Conservation (phyloP, 345 rosid genomes). For the Salix caprea region DNA sequence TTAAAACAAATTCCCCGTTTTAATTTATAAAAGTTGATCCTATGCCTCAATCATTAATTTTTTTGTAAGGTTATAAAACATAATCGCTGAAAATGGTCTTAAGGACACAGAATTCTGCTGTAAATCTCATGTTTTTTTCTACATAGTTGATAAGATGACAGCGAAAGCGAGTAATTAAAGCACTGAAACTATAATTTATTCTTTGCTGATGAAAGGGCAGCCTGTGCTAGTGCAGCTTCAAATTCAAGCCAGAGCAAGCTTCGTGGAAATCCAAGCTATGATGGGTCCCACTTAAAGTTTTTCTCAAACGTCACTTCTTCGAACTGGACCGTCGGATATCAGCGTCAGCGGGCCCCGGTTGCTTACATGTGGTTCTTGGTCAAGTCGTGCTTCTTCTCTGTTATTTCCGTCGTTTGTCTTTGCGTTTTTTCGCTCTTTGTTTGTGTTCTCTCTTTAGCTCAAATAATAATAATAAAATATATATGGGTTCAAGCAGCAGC, state of each 20-base stretch:
- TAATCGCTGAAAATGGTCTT: too few species aligned
- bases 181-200: too few species aligned
- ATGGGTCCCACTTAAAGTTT: slow-evolving; percentile 1
- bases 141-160: too few species aligned
- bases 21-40: too few species aligned
- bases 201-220: too few species aligned
- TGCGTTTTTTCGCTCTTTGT: background rate
- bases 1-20: too few species aligned
- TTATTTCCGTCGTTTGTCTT: background rate
- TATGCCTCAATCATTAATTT: too few species aligned
- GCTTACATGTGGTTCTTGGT: background rate
- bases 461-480: background rate
- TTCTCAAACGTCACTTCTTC: background rate
- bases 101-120: too few species aligned
- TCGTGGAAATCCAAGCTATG: background rate
- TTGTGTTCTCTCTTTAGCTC: background rate
- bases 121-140: too few species aligned
- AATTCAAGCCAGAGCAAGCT: background rate
- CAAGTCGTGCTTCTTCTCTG: background rate
- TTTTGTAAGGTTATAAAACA: too few species aligned
- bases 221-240: background rate
- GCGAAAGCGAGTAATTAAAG: too few species aligned
- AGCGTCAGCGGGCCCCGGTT: background rate
- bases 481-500: slow-evolving; percentile 18
- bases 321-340: background rate